Percentiles rank a stretch among this genome's conserved stretches.
Evolutionary conservation across 2,329 filamentous ascomycete genomes (phyloP).

Genomic region (Penicillium aurantiogriseum): DNA sequence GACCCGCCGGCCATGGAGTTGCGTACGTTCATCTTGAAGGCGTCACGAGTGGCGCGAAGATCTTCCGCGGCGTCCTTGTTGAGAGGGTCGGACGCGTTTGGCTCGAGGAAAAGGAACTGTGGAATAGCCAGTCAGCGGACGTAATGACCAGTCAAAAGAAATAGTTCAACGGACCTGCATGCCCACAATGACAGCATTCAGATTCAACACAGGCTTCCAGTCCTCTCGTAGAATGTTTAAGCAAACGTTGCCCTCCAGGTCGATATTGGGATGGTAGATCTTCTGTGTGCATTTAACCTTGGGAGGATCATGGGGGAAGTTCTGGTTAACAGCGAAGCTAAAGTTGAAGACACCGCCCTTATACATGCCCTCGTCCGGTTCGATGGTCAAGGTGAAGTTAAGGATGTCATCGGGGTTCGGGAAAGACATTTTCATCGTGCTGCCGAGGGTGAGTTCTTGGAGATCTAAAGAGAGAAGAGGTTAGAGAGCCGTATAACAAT

Average conservation of each 20-base stretch:
- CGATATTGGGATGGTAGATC: slow-evolving; percentile 99
- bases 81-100: slow-evolving; percentile 93
- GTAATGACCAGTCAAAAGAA: not conserved
- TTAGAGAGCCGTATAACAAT: not conserved
- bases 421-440: slow-evolving; percentile 59
- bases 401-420: slow-evolving; percentile 58
- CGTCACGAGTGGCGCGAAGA: slow-evolving; percentile 77
- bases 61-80: slow-evolving; percentile 98
- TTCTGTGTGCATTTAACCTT: slow-evolving; percentile 97
- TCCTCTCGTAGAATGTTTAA: slow-evolving; percentile 96
- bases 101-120: slow-evolving; percentile 95
- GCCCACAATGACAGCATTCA: slow-evolving; percentile 95
- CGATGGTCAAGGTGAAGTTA: slow-evolving; percentile 51
- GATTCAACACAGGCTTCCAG: slow-evolving; percentile 96
- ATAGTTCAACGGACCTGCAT: slow-evolving; percentile 62
- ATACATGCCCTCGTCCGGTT: slow-evolving; percentile 68
- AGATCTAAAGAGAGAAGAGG: slow-evolving; percentile 37
- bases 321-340: slow-evolving; percentile 86
- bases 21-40: slow-evolving; percentile 88
- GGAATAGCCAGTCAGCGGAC: not conserved
- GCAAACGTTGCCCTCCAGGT: slow-evolving; percentile 95
- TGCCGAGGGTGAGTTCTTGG: slow-evolving; percentile 51
- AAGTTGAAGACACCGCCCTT: slow-evolving; percentile 85
- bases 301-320: slow-evolving; percentile 94
- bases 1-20: slow-evolving; percentile 76